A percentile compares a stretch with the other conserved stretches of the same genome.
Evolutionary conservation across 2,329 filamentous ascomycete species (phyloP).

Genomic region (Sclerotinia minor): DNA sequence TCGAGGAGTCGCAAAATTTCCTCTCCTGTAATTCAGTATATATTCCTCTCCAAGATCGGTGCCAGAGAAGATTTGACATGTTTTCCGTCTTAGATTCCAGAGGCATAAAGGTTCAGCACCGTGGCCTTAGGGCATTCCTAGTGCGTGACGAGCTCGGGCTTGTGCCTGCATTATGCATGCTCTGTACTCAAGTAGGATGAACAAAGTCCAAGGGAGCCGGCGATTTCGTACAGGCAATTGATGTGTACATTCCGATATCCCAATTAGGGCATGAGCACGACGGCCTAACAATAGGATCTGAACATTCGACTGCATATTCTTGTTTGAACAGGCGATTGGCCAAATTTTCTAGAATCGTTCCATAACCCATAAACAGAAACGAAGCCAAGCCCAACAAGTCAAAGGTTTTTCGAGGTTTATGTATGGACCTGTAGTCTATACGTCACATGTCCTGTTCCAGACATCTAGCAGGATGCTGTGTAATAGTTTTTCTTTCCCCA

Average conservation of each 20-base stretch:
- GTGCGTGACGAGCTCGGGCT: background rate
- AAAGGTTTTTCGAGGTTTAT: background rate
- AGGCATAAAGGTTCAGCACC: background rate
- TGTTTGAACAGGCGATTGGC: background rate
- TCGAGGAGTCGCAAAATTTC: constrained; percentile 1
- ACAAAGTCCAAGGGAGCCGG: background rate
- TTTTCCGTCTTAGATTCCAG: background rate
- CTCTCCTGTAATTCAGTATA: background rate
- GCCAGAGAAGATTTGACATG: constrained; percentile 1
- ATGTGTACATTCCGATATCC: background rate
- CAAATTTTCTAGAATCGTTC: background rate
- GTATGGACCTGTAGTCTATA: constrained; percentile 2
- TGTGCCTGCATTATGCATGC: constrained; percentile 3
- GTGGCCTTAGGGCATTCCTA: background rate
- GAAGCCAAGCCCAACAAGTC: background rate
- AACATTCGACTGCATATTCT: background rate
- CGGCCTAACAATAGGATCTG: background rate
- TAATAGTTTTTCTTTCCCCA: background rate
- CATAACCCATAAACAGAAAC: background rate
- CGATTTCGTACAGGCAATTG: background rate
- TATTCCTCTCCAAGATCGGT: background rate
- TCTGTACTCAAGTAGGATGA: background rate
- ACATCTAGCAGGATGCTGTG: constrained; percentile 5
- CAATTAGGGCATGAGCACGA: background rate
- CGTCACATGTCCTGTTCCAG: background rate